phyloP scores from a whole-genome alignment of 2,329 filamentous ascomycete genomes.

The Parastagonospora avenae region DNA sequence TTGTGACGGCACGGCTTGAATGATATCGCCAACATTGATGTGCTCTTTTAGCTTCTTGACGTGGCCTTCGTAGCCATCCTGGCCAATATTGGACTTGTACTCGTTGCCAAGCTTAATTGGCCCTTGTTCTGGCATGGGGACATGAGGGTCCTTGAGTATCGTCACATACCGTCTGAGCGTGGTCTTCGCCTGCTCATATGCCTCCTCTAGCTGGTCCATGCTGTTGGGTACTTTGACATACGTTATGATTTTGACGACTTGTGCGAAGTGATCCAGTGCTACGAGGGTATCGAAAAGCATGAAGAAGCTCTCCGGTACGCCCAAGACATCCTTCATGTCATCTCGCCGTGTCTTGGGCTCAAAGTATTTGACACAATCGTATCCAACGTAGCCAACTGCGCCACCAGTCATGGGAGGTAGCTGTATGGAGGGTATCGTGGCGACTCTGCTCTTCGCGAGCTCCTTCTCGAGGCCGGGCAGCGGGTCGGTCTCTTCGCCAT shows the following conservation, averaged over 20 bases:
- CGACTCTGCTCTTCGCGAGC: slow-evolving; percentile 77
- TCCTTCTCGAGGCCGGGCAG: slow-evolving; percentile 82
- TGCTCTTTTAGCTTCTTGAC: slow-evolving; percentile 86
- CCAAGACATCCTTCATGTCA: slow-evolving; percentile 83
- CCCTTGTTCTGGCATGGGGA: slow-evolving; percentile 76
- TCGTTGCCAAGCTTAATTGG: slow-evolving; percentile 75
- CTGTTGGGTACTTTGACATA: slow-evolving; percentile 73
- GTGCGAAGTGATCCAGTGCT: slow-evolving; percentile 93
- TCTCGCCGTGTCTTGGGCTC: slow-evolving; percentile 93
- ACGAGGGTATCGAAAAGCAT: slow-evolving; percentile 97
- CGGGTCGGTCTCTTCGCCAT: slow-evolving; percentile 84
- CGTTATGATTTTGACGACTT: slow-evolving; percentile 90
- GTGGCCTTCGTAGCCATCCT: slow-evolving; percentile 85
- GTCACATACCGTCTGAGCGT: slow-evolving; percentile 71
- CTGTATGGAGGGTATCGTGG: slow-evolving; percentile 78
- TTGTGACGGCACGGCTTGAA: slow-evolving; percentile 95
- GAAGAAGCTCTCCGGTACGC: slow-evolving; percentile 91
- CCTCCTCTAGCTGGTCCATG: slow-evolving; percentile 62
- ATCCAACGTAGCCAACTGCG: slow-evolving; percentile 94
- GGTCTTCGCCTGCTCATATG: slow-evolving; percentile 71
- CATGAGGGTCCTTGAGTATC: slow-evolving; percentile 74
- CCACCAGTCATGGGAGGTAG: slow-evolving; percentile 89
- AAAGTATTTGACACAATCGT: slow-evolving; percentile 97
- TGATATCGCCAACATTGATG: slow-evolving; percentile 91
- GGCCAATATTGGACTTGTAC: slow-evolving; percentile 92